Conservation (phyloP, 495 filamentous ascomycete genomes). For the Cercophora scortea region DNA sequence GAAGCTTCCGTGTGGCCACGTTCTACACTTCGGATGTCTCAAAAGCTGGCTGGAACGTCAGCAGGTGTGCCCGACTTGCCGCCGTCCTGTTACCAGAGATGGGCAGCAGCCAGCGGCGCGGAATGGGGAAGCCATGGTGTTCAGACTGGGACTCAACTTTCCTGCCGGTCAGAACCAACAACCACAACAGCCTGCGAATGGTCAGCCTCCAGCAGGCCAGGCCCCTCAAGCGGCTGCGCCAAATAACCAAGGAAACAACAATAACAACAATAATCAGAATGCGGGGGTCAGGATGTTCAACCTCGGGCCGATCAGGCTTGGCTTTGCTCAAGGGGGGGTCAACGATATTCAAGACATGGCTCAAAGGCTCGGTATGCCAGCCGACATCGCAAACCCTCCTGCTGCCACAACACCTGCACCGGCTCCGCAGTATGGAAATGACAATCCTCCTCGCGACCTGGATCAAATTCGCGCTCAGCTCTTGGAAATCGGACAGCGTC, state of each 20-base stretch:
- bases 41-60: conserved; percentile 98
- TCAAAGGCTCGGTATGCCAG: conserved; percentile 26
- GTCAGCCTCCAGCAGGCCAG: conserved; percentile 38
- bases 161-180: conserved; percentile 23
- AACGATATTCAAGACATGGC: conserved; percentile 42
- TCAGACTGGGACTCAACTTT: conserved; percentile 21
- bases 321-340: conserved; percentile 43
- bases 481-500: conserved; percentile 55
- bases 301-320: conserved; percentile 52
- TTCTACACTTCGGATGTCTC: conserved; percentile 87
- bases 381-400: conserved; percentile 8
- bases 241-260: conserved; percentile 17
- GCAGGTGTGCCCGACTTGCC: conserved; percentile 93
- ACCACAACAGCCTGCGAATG: conserved; percentile 17
- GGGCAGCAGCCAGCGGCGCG: conserved; percentile 12
- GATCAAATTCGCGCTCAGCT: conserved; percentile 47
- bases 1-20: conserved; percentile 93
- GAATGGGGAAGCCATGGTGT: conserved; percentile 23
- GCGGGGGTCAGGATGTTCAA: conserved; percentile 46
- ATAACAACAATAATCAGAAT: conserved; percentile 16
- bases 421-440: conserved; percentile 10
- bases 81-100: conserved; percentile 62
- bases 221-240: conserved; percentile 49
- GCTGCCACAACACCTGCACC: conserved; percentile 9
- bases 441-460: conserved; percentile 10